Base-by-base conservation (phyloP, 1,284 basidiomycete genomes). In the Tylopilus microsporus region DNA sequence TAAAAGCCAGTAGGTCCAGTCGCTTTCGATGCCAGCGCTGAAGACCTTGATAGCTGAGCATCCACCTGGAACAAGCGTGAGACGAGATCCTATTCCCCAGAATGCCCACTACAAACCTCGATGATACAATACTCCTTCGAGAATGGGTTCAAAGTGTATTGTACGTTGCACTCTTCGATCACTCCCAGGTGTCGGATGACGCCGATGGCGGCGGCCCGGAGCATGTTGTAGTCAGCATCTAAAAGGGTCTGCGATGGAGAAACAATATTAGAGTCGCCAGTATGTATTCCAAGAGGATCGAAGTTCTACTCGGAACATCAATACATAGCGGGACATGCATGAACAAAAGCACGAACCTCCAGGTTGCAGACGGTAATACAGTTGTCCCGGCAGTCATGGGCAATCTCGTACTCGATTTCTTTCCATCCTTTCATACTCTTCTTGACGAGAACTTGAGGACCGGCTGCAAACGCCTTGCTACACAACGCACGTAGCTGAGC, bases 391-490 rank as follows among this genome's bases (percentile, higher is more conserved):
- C 94, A 97, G 76, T 99, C 96, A 60, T 96, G 84, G n/a, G 98
- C 96, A 54, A 99, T 96, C 74, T 99, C 96, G 70, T 99, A 99
- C 77, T 99, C 96, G 66, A 98, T 94, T 79, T 99, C 96, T 78
- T 99, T 98, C 94, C 94, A 98, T 15, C 96, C 96, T 78, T 98
- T 98, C 95, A 99, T 98, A 71, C 92, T 94, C 82, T 88, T 96
- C 80, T 99, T 96, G 30, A 99, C 93, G 32, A 99, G 81, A 2
- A 99, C 95, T 77, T 99, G 96, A 52, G 96, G 94, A 66, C 90
- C 93, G 39, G 93, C 98, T 51, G 96, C 95, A 72, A 99, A 98
- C 15, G 96, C 94, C 77, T 95, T 96, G 66, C 79, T 82, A 72
- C 94, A 98, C 32, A 98, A 78, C 55, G 91, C 91, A 67, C 85